Base-by-base conservation (phyloP, 2,329 filamentous ascomycete genomes). In the Ophiostoma sp. region DNA sequence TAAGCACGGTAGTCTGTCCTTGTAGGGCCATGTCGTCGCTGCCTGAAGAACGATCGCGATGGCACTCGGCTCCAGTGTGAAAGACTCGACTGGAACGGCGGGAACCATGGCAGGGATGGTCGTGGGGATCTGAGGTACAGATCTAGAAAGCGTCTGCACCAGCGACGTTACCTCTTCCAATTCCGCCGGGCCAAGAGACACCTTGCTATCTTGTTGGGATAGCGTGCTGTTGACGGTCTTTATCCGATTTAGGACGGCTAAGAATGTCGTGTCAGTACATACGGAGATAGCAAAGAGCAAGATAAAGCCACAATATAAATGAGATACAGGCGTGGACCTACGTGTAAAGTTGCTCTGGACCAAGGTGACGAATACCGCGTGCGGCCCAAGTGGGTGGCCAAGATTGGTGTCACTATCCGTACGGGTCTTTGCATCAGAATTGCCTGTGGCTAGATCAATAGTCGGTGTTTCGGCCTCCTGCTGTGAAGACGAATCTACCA, bases 391-490 rank as follows among this genome's bases (percentile, higher is more conserved):
- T 89, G 88, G 11, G 92, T 93, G 11, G 89, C 87, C 0, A 1
- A 98, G 87, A 79, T 98, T 92, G 78, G 98, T 97, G 79, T 95
- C 91, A 78, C 98, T 83, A 93, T 98, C 0, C 95, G 94, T 4
- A 63, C 98, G 98, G 63, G 48, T 12, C 93, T 75, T 98, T 97
- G 78, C 50, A 97, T 95, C 33, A 98, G 95, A 79, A 82, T 95
- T 94, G 74, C 90, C 90, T 12, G 93, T 93, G 76, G 90, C 93
- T 79, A 50, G 17, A 15, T 94, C 97, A 50, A 92, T 94, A 1
- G 25, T 22, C 3, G 94, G 90, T 78, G n/a, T 42, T 7, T 73
- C 73, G 33, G 63, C 48, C 31, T 75, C 74, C 1, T 73, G 55
- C 1, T 73, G 55, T 2, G 50, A 64, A 2, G 75, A 71, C 3